Evolutionary conservation across 1,284 basidiomycete species (phyloP).

Genomic region (Fomitopsis pinicola): DNA sequence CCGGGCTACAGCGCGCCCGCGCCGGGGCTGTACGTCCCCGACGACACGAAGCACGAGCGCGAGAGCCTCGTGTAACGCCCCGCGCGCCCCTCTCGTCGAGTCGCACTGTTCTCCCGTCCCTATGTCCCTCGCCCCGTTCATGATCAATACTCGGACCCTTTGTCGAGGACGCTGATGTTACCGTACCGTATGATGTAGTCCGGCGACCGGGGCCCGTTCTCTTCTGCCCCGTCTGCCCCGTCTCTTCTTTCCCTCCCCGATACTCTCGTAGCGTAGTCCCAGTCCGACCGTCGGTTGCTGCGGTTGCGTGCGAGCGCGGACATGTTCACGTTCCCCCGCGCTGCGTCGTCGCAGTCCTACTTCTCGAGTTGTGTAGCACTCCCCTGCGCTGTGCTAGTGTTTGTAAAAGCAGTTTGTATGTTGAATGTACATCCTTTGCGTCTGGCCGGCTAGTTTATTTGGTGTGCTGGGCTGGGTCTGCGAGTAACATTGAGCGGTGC

Average conservation of each 20-base stretch:
- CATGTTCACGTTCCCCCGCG: not conserved
- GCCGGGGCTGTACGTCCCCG: conserved; percentile 20
- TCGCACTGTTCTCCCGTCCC: not conserved
- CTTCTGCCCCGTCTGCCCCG: not conserved
- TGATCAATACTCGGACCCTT: not conserved
- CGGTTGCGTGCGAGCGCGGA: not conserved
- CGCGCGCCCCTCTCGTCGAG: not conserved
- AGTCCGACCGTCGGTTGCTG: not conserved
- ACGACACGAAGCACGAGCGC: conserved; percentile 30
- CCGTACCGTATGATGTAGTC: not conserved
- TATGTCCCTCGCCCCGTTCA: not conserved
- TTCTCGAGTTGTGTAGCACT: not conserved
- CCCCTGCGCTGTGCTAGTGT: not conserved
- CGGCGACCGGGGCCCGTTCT: not conserved
- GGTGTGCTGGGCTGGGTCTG: not conserved
- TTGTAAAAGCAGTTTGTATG: not conserved
- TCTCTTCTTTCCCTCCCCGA: not conserved
- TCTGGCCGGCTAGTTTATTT: not conserved
- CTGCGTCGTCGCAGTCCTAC: not conserved
- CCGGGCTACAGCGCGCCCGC: conserved; percentile 21
- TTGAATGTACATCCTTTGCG: not conserved
- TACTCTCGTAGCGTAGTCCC: not conserved
- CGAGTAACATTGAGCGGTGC: too few species aligned
- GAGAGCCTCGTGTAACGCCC: conserved; percentile 12
- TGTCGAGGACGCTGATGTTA: not conserved